Conservation (phyloP, 2,329 filamentous ascomycete genomes). For the Penicillium oxalicum region DNA sequence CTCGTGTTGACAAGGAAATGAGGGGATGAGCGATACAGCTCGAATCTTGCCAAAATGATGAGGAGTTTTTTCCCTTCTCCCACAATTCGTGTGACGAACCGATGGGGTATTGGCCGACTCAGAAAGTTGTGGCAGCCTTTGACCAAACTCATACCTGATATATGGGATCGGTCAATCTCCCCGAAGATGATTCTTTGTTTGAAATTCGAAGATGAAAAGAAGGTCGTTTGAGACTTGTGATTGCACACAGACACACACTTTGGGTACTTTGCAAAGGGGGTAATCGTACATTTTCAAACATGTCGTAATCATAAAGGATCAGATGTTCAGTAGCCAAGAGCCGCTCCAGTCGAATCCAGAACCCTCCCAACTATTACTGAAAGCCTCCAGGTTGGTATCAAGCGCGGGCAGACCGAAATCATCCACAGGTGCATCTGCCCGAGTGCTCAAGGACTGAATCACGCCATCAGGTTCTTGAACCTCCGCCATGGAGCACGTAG, state of each 20-base stretch:
- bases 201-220: too few species aligned
- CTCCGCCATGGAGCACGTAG: slow-evolving; percentile 18
- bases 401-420: slow-evolving; percentile 12
- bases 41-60: not conserved
- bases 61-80: not conserved
- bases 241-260: too few species aligned
- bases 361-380: slow-evolving; percentile 21
- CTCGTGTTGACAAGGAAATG: not conserved
- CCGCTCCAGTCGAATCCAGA: slow-evolving; percentile 25
- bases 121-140: too few species aligned
- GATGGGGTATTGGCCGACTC: too few species aligned
- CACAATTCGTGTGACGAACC: too few species aligned
- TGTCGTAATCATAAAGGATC: not conserved
- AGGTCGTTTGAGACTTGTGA: too few species aligned
- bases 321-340: slow-evolving; percentile 22
- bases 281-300: too few species aligned
- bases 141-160: too few species aligned
- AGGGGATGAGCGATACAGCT: not conserved
- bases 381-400: slow-evolving; percentile 15
- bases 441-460: slow-evolving; percentile 8
- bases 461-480: slow-evolving; percentile 11
- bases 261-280: too few species aligned
- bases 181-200: too few species aligned
- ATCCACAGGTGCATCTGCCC: slow-evolving; percentile 8
- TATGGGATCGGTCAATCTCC: too few species aligned